Evolutionary conservation across 345 rosid species (phyloP), one percentile per base, ranked within the genome.

Genomic region (Arabidopsis arenosa): DNA sequence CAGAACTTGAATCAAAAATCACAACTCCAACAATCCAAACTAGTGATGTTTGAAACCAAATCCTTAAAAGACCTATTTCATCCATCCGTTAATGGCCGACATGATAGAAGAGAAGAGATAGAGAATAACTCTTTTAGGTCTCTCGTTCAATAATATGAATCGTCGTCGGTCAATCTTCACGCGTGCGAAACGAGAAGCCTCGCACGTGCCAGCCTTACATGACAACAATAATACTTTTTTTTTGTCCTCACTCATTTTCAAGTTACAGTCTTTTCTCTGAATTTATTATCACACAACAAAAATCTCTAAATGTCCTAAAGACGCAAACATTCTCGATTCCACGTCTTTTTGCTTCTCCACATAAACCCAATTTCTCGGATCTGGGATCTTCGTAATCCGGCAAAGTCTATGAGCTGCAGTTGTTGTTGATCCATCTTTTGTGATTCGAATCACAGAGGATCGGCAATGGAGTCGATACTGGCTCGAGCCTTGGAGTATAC

Each of bases 401-500:
- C 37, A 28, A 51, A 52, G 30, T 18, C 58, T 2, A 74, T 56
- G 79, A 67, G 57, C 53, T 49, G 52, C 26, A 21, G 23, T 9
- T 47, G 52, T 15, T 47, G 1, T n/a, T 65, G 68, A 43, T 71
- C 75, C 13, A 48, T 60, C 56, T 54, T 54, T 43, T 40, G 53
- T 61, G 53, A 43, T 28, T 30, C 3, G 51, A 48, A 41, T 36
- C 53, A 8, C 78, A 74, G 45, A 74, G 56, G 61, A 40, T 66
- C 30, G 14, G 64, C 57, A 72, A 95, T 95, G 99, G 99, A 95
- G 97, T 88, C 98, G 75, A 88, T 95, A 69, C 79, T 95, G 54
- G 98, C 97, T 2, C 89, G 90, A 14, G 99, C 99, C 15, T 84
- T 95, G 81, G 99, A 95, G 90, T 95, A 95, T 84, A 95, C 98